Percentiles rank a stretch among this genome's conserved stretches.
phyloP scores from a whole-genome alignment of 495 filamentous ascomycete species.

The Xylaria cubensis region DNA sequence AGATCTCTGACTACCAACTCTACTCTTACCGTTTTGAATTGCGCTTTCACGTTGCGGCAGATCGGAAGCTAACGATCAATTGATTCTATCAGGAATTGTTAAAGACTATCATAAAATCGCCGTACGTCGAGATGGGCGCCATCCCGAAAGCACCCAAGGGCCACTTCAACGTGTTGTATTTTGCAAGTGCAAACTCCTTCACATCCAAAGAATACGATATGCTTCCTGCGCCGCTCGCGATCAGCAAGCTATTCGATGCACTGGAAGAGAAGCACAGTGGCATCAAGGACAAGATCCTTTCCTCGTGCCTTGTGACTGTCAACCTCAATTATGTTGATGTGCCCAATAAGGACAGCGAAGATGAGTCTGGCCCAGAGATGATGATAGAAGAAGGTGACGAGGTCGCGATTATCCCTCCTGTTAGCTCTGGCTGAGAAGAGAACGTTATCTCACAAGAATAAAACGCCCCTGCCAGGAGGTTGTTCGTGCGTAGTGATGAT shows the following conservation, averaged over 20 bases:
- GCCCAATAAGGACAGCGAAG: conserved; percentile 47
- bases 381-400: conserved; percentile 82
- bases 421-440: conserved; percentile 73
- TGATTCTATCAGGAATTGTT: conserved; percentile 9
- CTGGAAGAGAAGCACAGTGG: conserved; percentile 84
- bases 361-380: conserved; percentile 35
- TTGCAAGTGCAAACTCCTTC: conserved; percentile 77
- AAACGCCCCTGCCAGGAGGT: neutral
- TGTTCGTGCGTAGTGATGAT: neutral
- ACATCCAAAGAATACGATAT: conserved; percentile 74
- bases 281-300: conserved; percentile 74
- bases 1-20: conserved; percentile 62
- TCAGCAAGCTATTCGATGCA: conserved; percentile 67
- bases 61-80: conserved; percentile 30
- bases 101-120: neutral
- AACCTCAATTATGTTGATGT: conserved; percentile 90
- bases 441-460: neutral
- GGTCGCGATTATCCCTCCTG: conserved; percentile 95
- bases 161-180: conserved; percentile 85
- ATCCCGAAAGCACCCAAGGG: conserved; percentile 53
- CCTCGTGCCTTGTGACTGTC: conserved; percentile 81
- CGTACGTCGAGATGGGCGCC: conserved; percentile 34
- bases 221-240: conserved; percentile 73
- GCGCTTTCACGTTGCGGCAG: conserved; percentile 3
- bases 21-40: conserved; percentile 28